Evolutionary conservation across 2,329 filamentous ascomycete species (phyloP), one percentile per base, ranked within the genome.

Genomic region (Lecanicillium sp.): DNA sequence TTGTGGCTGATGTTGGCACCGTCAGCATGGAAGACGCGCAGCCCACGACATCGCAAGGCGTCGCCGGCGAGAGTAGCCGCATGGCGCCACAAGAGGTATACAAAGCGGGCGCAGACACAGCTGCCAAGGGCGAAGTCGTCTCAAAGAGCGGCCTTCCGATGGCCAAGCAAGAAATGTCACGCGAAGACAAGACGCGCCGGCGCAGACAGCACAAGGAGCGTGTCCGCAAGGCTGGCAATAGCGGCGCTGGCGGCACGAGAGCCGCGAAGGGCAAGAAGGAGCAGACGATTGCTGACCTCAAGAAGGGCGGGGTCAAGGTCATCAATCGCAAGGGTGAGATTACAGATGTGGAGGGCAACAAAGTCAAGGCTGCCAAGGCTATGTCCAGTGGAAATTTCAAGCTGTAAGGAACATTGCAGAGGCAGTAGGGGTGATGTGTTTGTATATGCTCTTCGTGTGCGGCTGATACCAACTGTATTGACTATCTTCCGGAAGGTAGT

Each of bases 11-110:
- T 61, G 85, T 92, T 4, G 86, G 89, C n/a, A 87, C 85, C 4
- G 81, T 96, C 47, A 74, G 77, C 48, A 94, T 96, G 84, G 92
- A 98, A 66, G 92, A 98, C 55, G 90, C 88, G 2, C 83, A 94
- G 51, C 90, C 92, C 7, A 82, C 83, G 13, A 86, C 83, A 1
- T 84, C 85, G 31, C 80, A 81, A 53, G 85, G 83, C 30, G 77
- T 88, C 42, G 70, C 71, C 12, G 78, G 78, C 38, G 75, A 72
- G 33, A 68, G 77, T 47, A 85, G 81, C 53, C 83, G 83, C 68
- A 75, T 98, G 43, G 92, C 92, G 33, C 92, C 92, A 3, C 92
- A 96, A 56, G 92, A 98, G 61, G 73, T 98, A 18, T 98, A 96
- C 68, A 80, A 78, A 51, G 79, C 86, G n/a, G 80, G 83, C 42